Evolutionary conservation across 148 eudicot genomes (phyloP).

Genomic region (Camellia sinensis): DNA sequence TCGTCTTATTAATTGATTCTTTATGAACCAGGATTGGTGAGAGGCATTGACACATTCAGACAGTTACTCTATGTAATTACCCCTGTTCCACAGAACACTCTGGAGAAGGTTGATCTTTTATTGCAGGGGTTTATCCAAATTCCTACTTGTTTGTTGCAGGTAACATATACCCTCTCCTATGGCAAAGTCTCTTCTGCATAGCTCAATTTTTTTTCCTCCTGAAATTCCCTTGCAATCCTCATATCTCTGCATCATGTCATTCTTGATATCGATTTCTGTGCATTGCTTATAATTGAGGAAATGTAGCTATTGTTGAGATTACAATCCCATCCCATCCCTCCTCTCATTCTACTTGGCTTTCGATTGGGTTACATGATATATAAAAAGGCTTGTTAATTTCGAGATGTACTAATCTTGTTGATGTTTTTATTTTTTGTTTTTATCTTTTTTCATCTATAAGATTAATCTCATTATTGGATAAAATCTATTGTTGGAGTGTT

Average conservation of each 20-base stretch:
- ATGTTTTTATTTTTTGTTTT: not conserved
- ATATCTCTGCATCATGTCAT: not conserved
- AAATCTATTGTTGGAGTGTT: not conserved
- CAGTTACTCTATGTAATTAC: conserved; percentile 63
- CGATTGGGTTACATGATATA: not conserved
- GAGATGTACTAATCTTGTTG: not conserved
- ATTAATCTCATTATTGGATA: not conserved
- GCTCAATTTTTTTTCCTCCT: not conserved
- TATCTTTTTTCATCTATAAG: not conserved
- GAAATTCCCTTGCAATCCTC: not conserved
- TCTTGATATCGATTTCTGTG: not conserved
- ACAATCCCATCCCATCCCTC: not conserved
- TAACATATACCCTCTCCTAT: conserved; percentile 18
- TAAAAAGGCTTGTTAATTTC: not conserved
- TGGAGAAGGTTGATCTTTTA: conserved; percentile 68
- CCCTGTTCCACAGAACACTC: conserved; percentile 59
- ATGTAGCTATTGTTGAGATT: not conserved
- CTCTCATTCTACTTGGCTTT: not conserved
- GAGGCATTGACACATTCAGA: conserved; percentile 61
- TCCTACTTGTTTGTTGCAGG: conserved; percentile 78
- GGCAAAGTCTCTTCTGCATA: not conserved
- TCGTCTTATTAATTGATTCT: conserved; percentile 7
- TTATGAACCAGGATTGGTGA: conserved; percentile 58
- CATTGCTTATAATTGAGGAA: not conserved
- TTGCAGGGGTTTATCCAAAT: conserved; percentile 79